Evolutionary conservation across 2,329 filamentous ascomycete species (phyloP).

Genomic region (Cytospora chrysosperma): DNA sequence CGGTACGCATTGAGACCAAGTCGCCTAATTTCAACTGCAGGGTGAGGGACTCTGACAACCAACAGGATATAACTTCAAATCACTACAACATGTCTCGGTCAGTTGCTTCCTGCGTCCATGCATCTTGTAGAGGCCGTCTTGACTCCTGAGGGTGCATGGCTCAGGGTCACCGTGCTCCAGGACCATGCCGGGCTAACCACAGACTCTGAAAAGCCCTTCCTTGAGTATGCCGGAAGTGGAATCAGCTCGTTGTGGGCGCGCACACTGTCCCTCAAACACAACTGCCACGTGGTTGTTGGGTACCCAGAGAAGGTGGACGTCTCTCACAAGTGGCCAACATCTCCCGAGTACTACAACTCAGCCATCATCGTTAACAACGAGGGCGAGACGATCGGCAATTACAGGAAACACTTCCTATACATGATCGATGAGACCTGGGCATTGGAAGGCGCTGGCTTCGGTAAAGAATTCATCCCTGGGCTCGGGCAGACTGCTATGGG

Average conservation of each 20-base stretch:
- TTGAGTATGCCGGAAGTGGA: conserved; percentile 66
- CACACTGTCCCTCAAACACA: conserved; percentile 61
- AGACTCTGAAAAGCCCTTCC: conserved; percentile 47
- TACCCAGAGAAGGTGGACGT: conserved; percentile 70
- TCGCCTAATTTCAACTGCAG: neutral
- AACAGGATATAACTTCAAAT: conserved; percentile 74
- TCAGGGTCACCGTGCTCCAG: neutral
- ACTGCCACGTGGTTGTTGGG: conserved; percentile 68
- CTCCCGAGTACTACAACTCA: conserved; percentile 56
- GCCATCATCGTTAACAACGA: conserved; percentile 54
- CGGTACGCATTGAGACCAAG: conserved; percentile 45
- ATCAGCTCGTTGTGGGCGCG: conserved; percentile 71
- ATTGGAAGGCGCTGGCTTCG: conserved; percentile 41
- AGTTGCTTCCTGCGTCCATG: neutral
- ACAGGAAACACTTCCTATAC: conserved; percentile 60
- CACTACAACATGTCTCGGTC: conserved; percentile 59
- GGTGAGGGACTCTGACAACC: conserved; percentile 1
- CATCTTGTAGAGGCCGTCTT: neutral
- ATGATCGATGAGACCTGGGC: conserved; percentile 63
- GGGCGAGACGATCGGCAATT: conserved; percentile 61
- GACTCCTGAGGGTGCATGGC: neutral
- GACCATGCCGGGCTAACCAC: neutral
- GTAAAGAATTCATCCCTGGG: conserved; percentile 40
- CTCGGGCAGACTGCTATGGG: conserved; percentile 56
- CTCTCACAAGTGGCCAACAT: conserved; percentile 47